Base-by-base conservation (phyloP, 2,329 filamentous ascomycete species). In the Penicillium occitanis region DNA sequence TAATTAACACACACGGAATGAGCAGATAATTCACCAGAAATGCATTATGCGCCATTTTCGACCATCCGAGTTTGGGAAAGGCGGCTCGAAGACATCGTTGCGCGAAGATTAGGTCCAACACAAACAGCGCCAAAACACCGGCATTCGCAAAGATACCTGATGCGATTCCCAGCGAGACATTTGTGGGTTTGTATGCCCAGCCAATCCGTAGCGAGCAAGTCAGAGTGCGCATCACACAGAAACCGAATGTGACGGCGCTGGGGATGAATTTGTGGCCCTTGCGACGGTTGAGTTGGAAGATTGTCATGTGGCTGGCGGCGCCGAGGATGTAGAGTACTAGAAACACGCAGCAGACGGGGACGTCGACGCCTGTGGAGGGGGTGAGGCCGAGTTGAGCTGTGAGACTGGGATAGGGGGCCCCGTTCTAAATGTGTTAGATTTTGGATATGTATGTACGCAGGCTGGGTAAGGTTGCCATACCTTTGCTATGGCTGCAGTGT, bases 81-180 rank as follows among this genome's bases (percentile, higher is more conserved):
- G 87, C 86, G 4, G 90, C 90, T 63, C 92, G 86, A 19, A 95
- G 77, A 30, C 96, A 83, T 55, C 92, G 88, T 77, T 92, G 91
- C 0, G 89, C 79, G 73, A 93, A 91, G 72, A 95, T 80, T 50
- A 96, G 79, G 78, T 96, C 95, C 77, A 92, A 81, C 71, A 94
- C 79, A 77, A 91, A 94, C 30, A 96, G 80, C 7, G 96, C 77
- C 40, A 96, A 75, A 17, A 93, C 87, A 50, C 91, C 92, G 0
- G 90, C 88, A 53, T 88, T 86, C 66, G 91, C 86, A 71, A 95
- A 88, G 73, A 95, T 85, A 69, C 83, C 83, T 3, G 90, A 86
- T 0, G 85, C 85, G 59, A 88, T 85, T 2, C 80, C 83, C 4
- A 88, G 73, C 10, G 71, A 73, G 40, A 84, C 71, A 67, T 85